phyloP scores from a whole-genome alignment of 306 rosid species.

The Begonia masoniana region DNA sequence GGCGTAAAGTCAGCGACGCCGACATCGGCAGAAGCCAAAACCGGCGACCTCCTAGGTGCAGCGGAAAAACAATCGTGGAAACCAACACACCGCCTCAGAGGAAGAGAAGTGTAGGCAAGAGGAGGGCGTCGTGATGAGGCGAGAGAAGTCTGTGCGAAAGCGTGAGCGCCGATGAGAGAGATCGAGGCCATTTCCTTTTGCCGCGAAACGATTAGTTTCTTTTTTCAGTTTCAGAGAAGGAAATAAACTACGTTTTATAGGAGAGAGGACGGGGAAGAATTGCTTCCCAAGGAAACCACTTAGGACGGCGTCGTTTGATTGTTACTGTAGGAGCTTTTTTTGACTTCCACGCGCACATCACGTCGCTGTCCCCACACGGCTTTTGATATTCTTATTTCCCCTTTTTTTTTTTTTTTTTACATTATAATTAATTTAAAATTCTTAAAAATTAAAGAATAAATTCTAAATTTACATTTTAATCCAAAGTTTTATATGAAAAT shows the following conservation, averaged over 20 bases:
- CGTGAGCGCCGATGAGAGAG: conserved; percentile 14
- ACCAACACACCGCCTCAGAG: conserved; percentile 15
- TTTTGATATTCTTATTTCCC: not conserved
- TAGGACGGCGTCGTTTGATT: not conserved
- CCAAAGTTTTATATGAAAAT: too few relatives aligned
- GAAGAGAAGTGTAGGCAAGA: conserved; percentile 1
- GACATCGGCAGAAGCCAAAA: conserved; percentile 16
- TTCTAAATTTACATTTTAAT: too few relatives aligned
- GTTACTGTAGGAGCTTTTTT: not conserved
- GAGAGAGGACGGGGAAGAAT: conserved; percentile 3
- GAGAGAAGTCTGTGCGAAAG: conserved; percentile 13
- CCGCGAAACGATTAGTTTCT: not conserved
- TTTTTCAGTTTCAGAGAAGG: not conserved
- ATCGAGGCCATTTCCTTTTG: conserved; percentile 27
- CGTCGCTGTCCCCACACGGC: not conserved
- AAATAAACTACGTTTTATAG: conserved; percentile 6
- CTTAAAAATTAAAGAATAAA: too few relatives aligned
- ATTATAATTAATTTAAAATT: too few relatives aligned
- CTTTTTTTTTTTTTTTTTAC: too few relatives aligned
- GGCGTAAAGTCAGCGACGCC: conserved; percentile 31
- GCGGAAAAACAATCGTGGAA: conserved; percentile 10
- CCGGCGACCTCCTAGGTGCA: conserved; percentile 4
- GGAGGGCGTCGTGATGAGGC: conserved; percentile 8
- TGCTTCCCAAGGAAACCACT: conserved; percentile 6
- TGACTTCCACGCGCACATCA: not conserved